Evolutionary conservation across 78 protist genomes (phyloP), one percentile per base, ranked within the genome.

Genomic region (Diacronema lutheri): DNA sequence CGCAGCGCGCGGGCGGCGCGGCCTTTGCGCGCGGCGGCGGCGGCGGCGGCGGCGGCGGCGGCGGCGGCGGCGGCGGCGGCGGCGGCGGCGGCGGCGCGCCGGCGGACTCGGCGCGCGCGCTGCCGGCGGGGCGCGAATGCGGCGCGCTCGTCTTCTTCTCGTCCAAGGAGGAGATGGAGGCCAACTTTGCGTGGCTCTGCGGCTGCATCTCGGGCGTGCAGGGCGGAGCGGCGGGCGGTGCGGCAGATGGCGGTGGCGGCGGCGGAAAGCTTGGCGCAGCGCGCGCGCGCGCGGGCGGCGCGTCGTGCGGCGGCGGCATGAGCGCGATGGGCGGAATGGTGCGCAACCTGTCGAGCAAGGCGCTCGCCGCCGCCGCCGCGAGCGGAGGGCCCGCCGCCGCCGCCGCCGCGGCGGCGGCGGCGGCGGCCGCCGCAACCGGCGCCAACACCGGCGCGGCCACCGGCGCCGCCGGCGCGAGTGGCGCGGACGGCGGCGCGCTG

Each of bases 31-130:
- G 71, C 71, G 71, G 13, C 31, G 33, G 71, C 71, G 31, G 21
- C 13, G 13, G 21, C 71, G 7, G 7, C 71, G 71, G 33, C 41
- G 21, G 7, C 31, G 71, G 41, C 71, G 33, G 71, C 41, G 33
- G 33, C 71, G 33, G 71, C 71, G 33, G 71, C 71, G 33, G 71
- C 71, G 33, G 71, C 71, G 31, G 71, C 71, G 41, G 71, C 71
- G 71, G 21, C 23, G 21, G 71, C 31, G 7, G 71, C 41, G 71
- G 3, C 23, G 21, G 21, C 23, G 21, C 41, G 50, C 7, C 50
- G 50, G 16, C 50, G 50, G 16, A 9, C 50, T 3, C 50, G 50
- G 16, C 50, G 50, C 16, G 50, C 50, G 50, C 16, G 16, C 16
- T 1, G 61, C 5, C 61, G 61, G 5, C 5, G 23, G 61, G 12